These are phyloP conservation scores for Pseudocercospora pini-densiflorae DNA, from an alignment of 2,329 filamentous ascomycete genomes.

Conservation along the genomic window DNA sequence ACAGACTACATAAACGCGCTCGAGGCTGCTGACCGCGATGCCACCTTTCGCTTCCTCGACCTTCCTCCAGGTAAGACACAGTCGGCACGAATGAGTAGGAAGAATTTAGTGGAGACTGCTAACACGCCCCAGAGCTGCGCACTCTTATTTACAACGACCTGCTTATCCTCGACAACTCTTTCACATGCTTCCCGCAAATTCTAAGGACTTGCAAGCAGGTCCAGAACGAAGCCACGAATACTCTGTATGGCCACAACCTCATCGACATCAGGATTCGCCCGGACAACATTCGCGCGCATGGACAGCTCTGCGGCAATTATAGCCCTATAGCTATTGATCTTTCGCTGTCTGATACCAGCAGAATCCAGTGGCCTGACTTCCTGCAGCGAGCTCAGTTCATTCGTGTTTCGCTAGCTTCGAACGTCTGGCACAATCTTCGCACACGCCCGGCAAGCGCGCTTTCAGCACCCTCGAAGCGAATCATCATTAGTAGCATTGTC, in stretches of 20 bases:
- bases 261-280: conserved; percentile 50
- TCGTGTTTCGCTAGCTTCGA: conserved; percentile 4
- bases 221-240: conserved; percentile 45
- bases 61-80: conserved; percentile 11
- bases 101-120: background rate
- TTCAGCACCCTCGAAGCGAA: background rate
- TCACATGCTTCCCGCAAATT: conserved; percentile 45
- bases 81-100: too few relatives aligned
- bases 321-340: background rate
- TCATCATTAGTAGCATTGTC: background rate
- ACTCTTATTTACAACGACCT: conserved; percentile 19
- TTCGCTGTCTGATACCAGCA: background rate
- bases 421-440: background rate
- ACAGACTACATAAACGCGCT: conserved; percentile 18
- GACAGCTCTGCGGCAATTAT: conserved; percentile 10
- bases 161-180: conserved; percentile 16
- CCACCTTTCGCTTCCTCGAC: conserved; percentile 21
- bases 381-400: conserved; percentile 19
- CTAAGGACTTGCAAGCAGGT: conserved; percentile 45
- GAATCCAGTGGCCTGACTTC: conserved; percentile 15
- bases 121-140: conserved; percentile 15
- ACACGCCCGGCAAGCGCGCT: background rate
- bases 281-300: conserved; percentile 20
- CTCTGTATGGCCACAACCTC: conserved; percentile 53
- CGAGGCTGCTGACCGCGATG: conserved; percentile 14